Conservation (phyloP, 2,329 filamentous ascomycete species). For the Penicillium capsulatum region DNA sequence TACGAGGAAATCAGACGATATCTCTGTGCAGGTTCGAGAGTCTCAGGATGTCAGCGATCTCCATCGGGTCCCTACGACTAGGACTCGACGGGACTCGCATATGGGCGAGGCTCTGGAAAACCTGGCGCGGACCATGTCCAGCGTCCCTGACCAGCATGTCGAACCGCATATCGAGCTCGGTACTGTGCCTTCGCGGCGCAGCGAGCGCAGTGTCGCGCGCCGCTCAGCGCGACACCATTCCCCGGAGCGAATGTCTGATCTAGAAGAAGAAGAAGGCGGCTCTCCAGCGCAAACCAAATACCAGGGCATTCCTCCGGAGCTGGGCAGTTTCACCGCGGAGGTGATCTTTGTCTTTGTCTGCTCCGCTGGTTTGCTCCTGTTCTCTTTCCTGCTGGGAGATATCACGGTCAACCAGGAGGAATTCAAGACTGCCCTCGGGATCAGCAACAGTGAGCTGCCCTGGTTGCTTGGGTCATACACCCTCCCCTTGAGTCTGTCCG, state of each 20-base stretch:
- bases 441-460: slow-evolving; percentile 34
- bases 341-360: slow-evolving; percentile 15
- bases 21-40: neutral
- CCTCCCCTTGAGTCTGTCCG: slow-evolving; percentile 36
- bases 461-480: slow-evolving; percentile 40
- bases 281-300: slow-evolving; percentile 5
- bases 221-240: slow-evolving; percentile 10
- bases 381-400: slow-evolving; percentile 14
- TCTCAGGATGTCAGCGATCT: slow-evolving; percentile 14
- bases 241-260: slow-evolving; percentile 10
- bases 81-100: slow-evolving; percentile 12
- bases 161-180: slow-evolving; percentile 7
- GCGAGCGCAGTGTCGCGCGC: slow-evolving; percentile 8
- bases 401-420: slow-evolving; percentile 16
- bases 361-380: slow-evolving; percentile 14
- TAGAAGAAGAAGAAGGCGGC: slow-evolving; percentile 12
- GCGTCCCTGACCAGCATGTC: slow-evolving; percentile 1
- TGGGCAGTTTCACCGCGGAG: slow-evolving; percentile 14
- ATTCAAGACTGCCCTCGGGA: slow-evolving; percentile 14
- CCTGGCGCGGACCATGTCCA: slow-evolving; percentile 8
- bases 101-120: slow-evolving; percentile 18
- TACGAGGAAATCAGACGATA: slow-evolving; percentile 4
- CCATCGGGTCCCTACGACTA: slow-evolving; percentile 9
- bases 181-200: slow-evolving; percentile 8
- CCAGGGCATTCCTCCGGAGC: slow-evolving; percentile 13